Percentiles rank a stretch among this genome's conserved stretches.
phyloP scores from a whole-genome alignment of 306 rosid species.

The Cucurbita argyrosperma region DNA sequence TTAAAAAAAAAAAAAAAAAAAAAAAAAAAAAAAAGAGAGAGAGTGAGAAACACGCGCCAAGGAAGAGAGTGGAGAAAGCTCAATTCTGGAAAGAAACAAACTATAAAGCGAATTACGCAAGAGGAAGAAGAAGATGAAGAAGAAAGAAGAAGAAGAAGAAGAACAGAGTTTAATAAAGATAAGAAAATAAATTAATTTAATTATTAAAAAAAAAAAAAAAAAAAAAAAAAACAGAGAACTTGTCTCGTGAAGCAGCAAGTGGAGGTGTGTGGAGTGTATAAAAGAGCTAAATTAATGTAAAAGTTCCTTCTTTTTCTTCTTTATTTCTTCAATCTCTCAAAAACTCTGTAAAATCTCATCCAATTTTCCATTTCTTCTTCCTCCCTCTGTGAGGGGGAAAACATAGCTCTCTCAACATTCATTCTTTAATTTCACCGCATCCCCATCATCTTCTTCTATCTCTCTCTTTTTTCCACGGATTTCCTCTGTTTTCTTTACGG shows the following conservation, averaged over 20 bases:
- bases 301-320: slow-evolving; percentile 17
- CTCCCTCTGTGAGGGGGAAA: slow-evolving; percentile 5
- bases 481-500: not conserved
- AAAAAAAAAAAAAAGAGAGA: fast-evolving
- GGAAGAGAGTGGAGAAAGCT: not conserved
- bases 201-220: not conserved
- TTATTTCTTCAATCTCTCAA: slow-evolving; percentile 11
- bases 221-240: slow-evolving; percentile 15
- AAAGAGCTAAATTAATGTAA: slow-evolving; percentile 6
- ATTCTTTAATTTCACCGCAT: slow-evolving; percentile 92
- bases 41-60: not conserved
- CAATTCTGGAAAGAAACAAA: slow-evolving; percentile 5
- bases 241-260: slow-evolving; percentile 84
- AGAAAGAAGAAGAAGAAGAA: too few species aligned
- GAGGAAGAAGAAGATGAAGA: not conserved
- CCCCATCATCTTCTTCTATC: slow-evolving; percentile 37
- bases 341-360: slow-evolving; percentile 10
- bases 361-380: not conserved
- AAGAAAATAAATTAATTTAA: not conserved
- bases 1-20: not conserved
- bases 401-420: slow-evolving; percentile 34
- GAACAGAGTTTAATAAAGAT: too few species aligned
- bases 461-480: slow-evolving; percentile 6
- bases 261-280: not conserved
- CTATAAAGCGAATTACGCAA: slow-evolving; percentile 1